Percentiles rank a stretch among this genome's conserved stretches.
phyloP scores from a whole-genome alignment of 441 rosid genomes.

The Euphorbia celastroides region DNA sequence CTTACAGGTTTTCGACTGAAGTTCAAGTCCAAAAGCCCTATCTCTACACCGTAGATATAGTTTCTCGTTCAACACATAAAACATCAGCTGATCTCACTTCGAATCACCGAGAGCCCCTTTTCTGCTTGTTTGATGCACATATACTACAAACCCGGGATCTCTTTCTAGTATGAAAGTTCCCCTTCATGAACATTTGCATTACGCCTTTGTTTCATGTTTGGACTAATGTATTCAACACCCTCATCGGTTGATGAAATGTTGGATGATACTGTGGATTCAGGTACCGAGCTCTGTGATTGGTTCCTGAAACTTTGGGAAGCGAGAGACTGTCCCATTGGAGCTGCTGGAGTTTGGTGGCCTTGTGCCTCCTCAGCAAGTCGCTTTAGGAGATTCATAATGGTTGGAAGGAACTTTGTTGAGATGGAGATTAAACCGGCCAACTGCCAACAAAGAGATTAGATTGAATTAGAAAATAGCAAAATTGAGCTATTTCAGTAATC shows the following conservation, averaged over 20 bases:
- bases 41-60: background rate
- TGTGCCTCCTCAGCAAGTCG: constrained; percentile 76
- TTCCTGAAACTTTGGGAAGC: constrained; percentile 36
- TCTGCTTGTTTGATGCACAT: constrained; percentile 17
- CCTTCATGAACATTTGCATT: constrained; percentile 31
- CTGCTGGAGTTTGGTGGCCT: constrained; percentile 39
- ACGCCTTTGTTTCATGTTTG: constrained; percentile 36
- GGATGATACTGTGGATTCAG: constrained; percentile 57
- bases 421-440: constrained; percentile 58
- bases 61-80: background rate
- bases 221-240: constrained; percentile 48
- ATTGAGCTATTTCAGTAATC: background rate
- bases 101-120: background rate
- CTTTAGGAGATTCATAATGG: constrained; percentile 64
- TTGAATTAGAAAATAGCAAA: background rate
- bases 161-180: constrained; percentile 30
- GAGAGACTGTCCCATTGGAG: constrained; percentile 24
- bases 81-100: background rate
- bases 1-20: background rate
- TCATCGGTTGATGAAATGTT: constrained; percentile 36
- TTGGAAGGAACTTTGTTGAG: constrained; percentile 67
- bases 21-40: background rate
- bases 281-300: constrained; percentile 31
- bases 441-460: constrained; percentile 29
- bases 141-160: constrained; percentile 16